These are phyloP conservation scores for Cyberlindnera amylophila DNA, from an alignment of 805 yeast genomes.

Conservation along the genomic window DNA sequence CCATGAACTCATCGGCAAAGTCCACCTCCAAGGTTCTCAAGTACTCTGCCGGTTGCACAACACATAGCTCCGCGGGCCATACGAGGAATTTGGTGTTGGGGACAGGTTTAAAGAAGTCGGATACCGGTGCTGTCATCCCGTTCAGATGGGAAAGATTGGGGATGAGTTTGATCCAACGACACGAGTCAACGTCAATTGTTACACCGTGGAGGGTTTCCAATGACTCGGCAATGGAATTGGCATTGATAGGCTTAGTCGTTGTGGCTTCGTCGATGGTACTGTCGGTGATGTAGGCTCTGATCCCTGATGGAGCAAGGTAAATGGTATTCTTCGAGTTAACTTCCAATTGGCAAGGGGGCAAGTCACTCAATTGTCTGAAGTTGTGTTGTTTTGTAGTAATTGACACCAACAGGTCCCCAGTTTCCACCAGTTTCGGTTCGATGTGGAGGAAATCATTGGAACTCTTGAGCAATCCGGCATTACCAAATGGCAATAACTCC, in stretches of 20 bases:
- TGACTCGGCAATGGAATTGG: slow-evolving; percentile 33
- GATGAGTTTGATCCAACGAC: slow-evolving; percentile 60
- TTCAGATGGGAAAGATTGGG: slow-evolving; percentile 68
- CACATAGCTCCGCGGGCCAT: slow-evolving; percentile 73
- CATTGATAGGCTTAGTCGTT: slow-evolving; percentile 40
- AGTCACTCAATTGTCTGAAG: slow-evolving; percentile 31
- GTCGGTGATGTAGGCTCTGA: slow-evolving; percentile 41
- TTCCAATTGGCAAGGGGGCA: slow-evolving; percentile 9
- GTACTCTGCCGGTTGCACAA: slow-evolving; percentile 44
- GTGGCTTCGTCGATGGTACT: slow-evolving; percentile 33
- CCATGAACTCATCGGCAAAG: slow-evolving; percentile 1
- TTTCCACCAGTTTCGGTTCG: slow-evolving; percentile 45
- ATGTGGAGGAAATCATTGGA: slow-evolving; percentile 34
- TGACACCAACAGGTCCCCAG: slow-evolving; percentile 40
- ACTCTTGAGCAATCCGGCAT: slow-evolving; percentile 34
- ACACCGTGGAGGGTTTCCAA: slow-evolving; percentile 34
- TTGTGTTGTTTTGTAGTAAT: slow-evolving; percentile 30
- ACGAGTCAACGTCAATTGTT: slow-evolving; percentile 14
- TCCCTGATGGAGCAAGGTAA: slow-evolving; percentile 54
- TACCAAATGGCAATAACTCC: slow-evolving; percentile 47
- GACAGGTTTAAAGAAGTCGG: slow-evolving; percentile 50
- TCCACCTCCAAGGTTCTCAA: background rate
- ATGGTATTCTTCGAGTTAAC: slow-evolving; percentile 35
- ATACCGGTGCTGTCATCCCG: slow-evolving; percentile 60
- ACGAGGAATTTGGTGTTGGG: slow-evolving; percentile 52